Evolutionary conservation across 495 filamentous ascomycete genomes (phyloP), one percentile per base, ranked within the genome.

Genomic region (Stereocaulon alpinum): DNA sequence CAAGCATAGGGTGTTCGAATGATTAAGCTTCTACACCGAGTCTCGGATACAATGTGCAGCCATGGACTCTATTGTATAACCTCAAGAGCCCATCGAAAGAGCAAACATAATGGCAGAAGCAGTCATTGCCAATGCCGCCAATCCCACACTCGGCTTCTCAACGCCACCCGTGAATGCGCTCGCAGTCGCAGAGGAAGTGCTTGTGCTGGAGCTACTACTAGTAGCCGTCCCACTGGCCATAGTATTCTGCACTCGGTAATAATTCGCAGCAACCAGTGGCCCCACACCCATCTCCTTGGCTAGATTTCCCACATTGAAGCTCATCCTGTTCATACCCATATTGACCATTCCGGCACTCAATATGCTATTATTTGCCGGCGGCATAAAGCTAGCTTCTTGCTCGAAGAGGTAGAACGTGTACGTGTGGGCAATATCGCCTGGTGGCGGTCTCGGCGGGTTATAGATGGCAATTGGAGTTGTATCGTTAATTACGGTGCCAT

Each of bases 321-420:
- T 62, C 9, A 29, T 41, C 40, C 60, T 34, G 18, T 62, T 62
- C 24, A 37, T 22, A 10, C 20, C 34, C 17, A n/a, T 27, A 40
- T 58, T 58, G 6, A 62, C 55, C 29, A 58, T 62, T 10, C 37
- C 37, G 12, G 22, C 27, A 48, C 40, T 58, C 17, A 62, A 62
- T 1, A 55, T 55, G 22, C 55, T 53, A 30, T 52, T 45, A 3
- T 24, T 55, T 4, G 60, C 24, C 34, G 60, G 60, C 22, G 60
- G 55, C 30, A 40, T 40, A 57, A 58, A 58, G 2, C 43, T 55
- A 14, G 24, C 34, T 30, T 52, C 37, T 44, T 62, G 60, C 30
- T 51, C n/a, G 55, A 62, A 62, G 6, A 62, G 60, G 29, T 62
- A 62, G 47, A 58, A 62, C 45, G 51, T 55, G 50, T 62, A 62